phyloP scores from a whole-genome alignment of 140 eudicot genomes.

The Stevia rebaudiana region DNA sequence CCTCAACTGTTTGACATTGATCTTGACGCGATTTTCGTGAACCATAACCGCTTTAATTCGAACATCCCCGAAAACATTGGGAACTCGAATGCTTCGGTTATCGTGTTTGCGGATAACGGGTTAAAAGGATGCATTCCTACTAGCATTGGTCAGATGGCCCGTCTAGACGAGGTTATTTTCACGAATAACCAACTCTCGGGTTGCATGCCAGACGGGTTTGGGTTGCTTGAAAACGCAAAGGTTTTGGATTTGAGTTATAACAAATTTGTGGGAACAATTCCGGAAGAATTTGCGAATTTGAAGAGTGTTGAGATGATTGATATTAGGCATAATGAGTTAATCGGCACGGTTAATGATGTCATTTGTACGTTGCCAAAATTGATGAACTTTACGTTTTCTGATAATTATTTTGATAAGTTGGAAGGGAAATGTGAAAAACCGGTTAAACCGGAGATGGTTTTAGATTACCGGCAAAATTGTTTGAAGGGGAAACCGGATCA shows the following conservation, averaged over 20 bases:
- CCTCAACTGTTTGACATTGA: constrained; percentile 44
- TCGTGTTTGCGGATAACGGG: constrained; percentile 48
- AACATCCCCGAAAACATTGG: constrained; percentile 57
- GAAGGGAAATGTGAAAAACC: constrained; percentile 36
- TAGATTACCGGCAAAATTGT: constrained; percentile 39
- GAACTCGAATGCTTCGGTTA: constrained; percentile 55
- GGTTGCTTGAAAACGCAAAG: constrained; percentile 35
- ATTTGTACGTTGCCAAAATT: constrained; percentile 44
- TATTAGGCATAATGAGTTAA: constrained; percentile 34
- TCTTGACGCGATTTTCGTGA: constrained; percentile 66
- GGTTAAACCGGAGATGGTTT: constrained; percentile 7
- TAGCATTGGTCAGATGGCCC: constrained; percentile 45
- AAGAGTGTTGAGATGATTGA: constrained; percentile 30
- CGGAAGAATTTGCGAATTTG: constrained; percentile 24
- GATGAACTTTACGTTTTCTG: constrained; percentile 24
- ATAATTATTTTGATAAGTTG: constrained; percentile 38
- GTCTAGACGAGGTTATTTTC: constrained; percentile 41
- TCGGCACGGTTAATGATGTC: constrained; percentile 33
- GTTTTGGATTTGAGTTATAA: constrained; percentile 45
- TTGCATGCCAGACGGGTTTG: constrained; percentile 50
- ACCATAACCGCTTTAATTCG: constrained; percentile 48
- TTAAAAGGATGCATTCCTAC: constrained; percentile 48
- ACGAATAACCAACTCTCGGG: constrained; percentile 39
- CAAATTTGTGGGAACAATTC: constrained; percentile 38
- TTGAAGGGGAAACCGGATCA: constrained; percentile 37